phyloP scores from a whole-genome alignment of 331 rosid species.

The Quercus lobata region DNA sequence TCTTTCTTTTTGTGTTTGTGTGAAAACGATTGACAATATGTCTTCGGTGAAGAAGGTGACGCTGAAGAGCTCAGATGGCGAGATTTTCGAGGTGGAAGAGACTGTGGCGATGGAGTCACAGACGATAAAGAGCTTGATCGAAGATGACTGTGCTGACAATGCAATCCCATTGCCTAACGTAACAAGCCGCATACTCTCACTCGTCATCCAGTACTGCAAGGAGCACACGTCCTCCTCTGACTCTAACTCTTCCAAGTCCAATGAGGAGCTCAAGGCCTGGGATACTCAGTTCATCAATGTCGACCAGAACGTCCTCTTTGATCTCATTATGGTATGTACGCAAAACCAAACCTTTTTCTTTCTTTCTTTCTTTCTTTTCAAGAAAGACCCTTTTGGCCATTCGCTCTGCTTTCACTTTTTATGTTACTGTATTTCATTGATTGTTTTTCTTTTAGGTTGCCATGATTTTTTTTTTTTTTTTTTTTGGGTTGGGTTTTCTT shows the following conservation, averaged over 20 bases:
- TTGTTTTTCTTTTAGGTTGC: too few relatives aligned
- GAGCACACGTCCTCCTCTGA: neutral
- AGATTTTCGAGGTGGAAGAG: slow-evolving; percentile 56
- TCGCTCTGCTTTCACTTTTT: too few relatives aligned
- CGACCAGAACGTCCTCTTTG: slow-evolving; percentile 70
- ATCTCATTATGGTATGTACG: slow-evolving; percentile 59
- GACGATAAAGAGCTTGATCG: neutral
- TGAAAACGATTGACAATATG: slow-evolving; percentile 25
- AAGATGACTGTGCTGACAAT: neutral
- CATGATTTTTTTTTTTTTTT: too few relatives aligned
- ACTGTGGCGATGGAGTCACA: slow-evolving; percentile 45
- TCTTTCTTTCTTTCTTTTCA: too few relatives aligned
- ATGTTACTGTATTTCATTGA: too few relatives aligned
- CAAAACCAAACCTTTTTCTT: too few relatives aligned
- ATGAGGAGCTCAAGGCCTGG: slow-evolving; percentile 19
- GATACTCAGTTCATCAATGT: slow-evolving; percentile 69
- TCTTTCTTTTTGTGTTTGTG: neutral
- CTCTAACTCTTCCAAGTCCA: too few relatives aligned
- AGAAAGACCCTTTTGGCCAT: too few relatives aligned
- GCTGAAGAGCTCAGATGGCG: slow-evolving; percentile 55
- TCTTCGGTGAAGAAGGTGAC: slow-evolving; percentile 46
- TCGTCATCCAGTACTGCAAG: neutral
- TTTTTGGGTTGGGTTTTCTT: too few relatives aligned
- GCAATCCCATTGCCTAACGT: neutral
- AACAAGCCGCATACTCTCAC: neutral